phyloP scores from a whole-genome alignment of 1,284 basidiomycete genomes.

The Moesziomyces parantarcticus region DNA sequence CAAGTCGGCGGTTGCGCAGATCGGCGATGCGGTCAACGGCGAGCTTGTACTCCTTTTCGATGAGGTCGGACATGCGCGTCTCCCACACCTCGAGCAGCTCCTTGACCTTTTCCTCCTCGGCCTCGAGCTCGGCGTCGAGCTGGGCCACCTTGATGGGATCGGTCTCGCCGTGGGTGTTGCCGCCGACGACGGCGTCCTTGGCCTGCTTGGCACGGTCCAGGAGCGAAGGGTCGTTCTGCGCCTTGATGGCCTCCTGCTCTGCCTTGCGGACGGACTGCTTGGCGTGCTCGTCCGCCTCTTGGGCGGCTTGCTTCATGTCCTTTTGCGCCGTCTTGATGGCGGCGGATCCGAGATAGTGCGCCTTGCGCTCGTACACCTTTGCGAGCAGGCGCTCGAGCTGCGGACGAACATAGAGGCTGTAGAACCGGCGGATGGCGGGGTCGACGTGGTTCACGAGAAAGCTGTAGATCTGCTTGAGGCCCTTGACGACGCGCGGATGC shows the following conservation, averaged over 20 bases:
- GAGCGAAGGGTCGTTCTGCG: conserved; percentile 47
- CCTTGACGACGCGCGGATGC: conserved; percentile 55
- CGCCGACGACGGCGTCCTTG: conserved; percentile 39
- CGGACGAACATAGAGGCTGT: conserved; percentile 57
- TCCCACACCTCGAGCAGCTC: conserved; percentile 62
- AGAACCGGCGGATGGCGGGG: conserved; percentile 51
- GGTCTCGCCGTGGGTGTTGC: conserved; percentile 24
- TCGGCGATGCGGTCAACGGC: conserved; percentile 53
- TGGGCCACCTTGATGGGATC: conserved; percentile 49
- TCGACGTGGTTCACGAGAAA: conserved; percentile 57
- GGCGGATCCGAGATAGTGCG: conserved; percentile 47
- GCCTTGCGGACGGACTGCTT: conserved; percentile 46
- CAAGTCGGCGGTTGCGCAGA: conserved; percentile 40
- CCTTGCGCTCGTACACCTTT: conserved; percentile 56
- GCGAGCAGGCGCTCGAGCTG: conserved; percentile 53
- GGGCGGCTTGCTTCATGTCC: conserved; percentile 35
- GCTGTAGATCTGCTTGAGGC: conserved; percentile 42
- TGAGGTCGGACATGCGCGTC: conserved; percentile 47
- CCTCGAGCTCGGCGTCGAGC: conserved; percentile 59
- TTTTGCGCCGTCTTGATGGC: conserved; percentile 45
- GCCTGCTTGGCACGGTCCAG: conserved; percentile 54
- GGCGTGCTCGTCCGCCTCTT: conserved; percentile 37
- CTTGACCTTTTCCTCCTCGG: conserved; percentile 49
- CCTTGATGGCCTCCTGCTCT: conserved; percentile 47
- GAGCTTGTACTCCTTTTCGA: conserved; percentile 55